Base-by-base conservation (phyloP, 805 yeast species). In the Ogataea thermomethanolica region DNA sequence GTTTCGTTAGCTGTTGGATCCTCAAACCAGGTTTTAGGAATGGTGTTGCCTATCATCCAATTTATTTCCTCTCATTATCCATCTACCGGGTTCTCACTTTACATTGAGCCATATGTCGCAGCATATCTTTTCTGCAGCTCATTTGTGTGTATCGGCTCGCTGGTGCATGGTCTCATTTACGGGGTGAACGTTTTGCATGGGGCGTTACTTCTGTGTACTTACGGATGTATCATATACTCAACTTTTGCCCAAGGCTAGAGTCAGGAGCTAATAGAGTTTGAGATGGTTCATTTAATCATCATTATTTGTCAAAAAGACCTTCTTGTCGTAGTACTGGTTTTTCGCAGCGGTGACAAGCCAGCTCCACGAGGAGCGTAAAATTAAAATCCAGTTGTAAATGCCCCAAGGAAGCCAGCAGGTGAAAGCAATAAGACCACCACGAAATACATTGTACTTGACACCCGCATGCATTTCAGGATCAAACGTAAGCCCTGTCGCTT, bases 281-380 rank as follows among this genome's bases (percentile, higher is more conserved):
- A 12, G 26, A n/a, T 29, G 39, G 39, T 9, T 43, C 45, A 2
- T 48, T 51, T 4, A 17, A 17, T 55, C 55, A 15, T 44, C 50
- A 20, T 44, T 47, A 30, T 58, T 59, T 2, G 55, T 41, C 28
- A 59, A 45, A 9, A 55, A 42, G 29, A 48, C 53, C 5, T 54
- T 56, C 29, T 44, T 53, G 13, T 56, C 52, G 43, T 59, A 59
- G 28, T 48, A 50, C 39, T 53, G 56, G 11, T 53, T 58, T 45
- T 51, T 59, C 36, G 55, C 39, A n/a, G 46, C 35, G 12, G 37
- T 39, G 37, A 46, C 49, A n/a, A 48, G 31, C 36, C 42, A 33
- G 8, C 23, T 32, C 42, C 42, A 38, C 6, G 45, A 30, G 6
- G 39, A 17, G 7, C 34, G 25, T 9, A 30, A 10, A 9, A 44